These are phyloP conservation scores for Apiotrichum sp. DNA, from an alignment of 1,284 basidiomycete genomes.

Conservation along the genomic window DNA sequence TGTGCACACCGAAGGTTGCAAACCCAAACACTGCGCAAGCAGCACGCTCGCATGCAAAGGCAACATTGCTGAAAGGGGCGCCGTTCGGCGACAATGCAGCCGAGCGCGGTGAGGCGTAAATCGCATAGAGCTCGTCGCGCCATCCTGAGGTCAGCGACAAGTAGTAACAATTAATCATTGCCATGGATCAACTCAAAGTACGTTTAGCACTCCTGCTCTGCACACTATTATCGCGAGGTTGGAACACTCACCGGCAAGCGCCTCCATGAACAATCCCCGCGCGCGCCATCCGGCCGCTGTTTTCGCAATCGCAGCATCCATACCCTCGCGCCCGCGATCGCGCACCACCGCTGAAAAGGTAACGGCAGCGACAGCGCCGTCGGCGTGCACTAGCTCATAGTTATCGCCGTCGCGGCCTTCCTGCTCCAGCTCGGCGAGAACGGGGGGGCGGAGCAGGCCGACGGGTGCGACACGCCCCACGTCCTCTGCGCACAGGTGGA, in stretches of 20 bases:
- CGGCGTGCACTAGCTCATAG: constrained; percentile 1
- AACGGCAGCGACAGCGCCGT: constrained; percentile 18
- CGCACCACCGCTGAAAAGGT: constrained; percentile 26
- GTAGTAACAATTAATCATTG: no score
- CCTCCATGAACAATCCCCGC: constrained; percentile 39
- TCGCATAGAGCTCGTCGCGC: constrained; percentile 74
- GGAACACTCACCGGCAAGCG: constrained; percentile 42
- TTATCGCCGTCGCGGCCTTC: neutral
- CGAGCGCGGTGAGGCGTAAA: constrained; percentile 61
- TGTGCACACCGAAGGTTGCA: constrained; percentile 62
- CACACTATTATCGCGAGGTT: no score
- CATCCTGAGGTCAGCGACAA: constrained; percentile 52
- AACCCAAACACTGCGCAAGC: constrained; percentile 76
- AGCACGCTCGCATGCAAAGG: constrained; percentile 81
- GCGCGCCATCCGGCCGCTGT: constrained; percentile 41
- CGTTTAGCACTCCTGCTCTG: no score
- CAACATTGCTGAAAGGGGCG: constrained; percentile 54
- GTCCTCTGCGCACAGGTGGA: constrained; percentile 12
- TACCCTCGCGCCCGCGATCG: constrained; percentile 22
- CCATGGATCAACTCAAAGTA: no score
- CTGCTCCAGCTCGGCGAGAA: constrained; percentile 5
- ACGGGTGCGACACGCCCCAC: constrained; percentile 9
- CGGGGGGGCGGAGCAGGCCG: constrained; percentile 15
- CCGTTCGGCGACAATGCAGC: constrained; percentile 10
- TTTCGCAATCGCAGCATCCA: constrained; percentile 39